phyloP scores from a whole-genome alignment of 176 grass and related monocot species.

The Zoysia japonica region DNA sequence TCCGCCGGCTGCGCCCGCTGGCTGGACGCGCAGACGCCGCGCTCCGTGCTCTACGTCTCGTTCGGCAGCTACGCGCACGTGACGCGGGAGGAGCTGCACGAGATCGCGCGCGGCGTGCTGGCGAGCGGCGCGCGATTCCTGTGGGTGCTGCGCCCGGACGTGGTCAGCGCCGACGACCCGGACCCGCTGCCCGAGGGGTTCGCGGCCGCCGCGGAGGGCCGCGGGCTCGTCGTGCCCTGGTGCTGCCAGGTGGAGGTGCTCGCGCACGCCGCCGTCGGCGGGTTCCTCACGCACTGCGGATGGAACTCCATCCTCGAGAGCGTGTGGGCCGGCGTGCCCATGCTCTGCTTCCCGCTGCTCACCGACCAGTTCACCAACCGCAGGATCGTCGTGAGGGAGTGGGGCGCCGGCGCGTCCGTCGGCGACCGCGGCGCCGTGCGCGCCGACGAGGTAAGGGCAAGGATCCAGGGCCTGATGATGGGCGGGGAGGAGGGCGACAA shows the following conservation, averaged over 20 bases:
- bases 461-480: conserved; percentile 44
- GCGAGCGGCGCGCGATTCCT: conserved; percentile 56
- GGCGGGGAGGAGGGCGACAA: conserved; percentile 34
- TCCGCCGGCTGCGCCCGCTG: conserved; percentile 59
- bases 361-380: conserved; percentile 70
- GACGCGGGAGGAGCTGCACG: conserved; percentile 45
- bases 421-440: conserved; percentile 48
- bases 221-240: conserved; percentile 67
- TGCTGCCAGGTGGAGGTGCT: conserved; percentile 76
- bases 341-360: conserved; percentile 78
- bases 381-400: conserved; percentile 51
- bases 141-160: conserved; percentile 67
- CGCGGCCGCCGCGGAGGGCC: neutral
- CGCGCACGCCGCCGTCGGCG: conserved; percentile 44
- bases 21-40: conserved; percentile 42
- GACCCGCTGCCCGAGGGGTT: conserved; percentile 59
- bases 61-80: conserved; percentile 75
- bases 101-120: conserved; percentile 65
- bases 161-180: conserved; percentile 67
- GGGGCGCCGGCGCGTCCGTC: conserved; percentile 50
- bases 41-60: conserved; percentile 74
- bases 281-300: conserved; percentile 75
- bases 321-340: conserved; percentile 57
- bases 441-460: conserved; percentile 41
- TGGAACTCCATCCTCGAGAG: conserved; percentile 87